phyloP scores from a whole-genome alignment of 306 rosid genomes.

The Glycine tomentella region DNA sequence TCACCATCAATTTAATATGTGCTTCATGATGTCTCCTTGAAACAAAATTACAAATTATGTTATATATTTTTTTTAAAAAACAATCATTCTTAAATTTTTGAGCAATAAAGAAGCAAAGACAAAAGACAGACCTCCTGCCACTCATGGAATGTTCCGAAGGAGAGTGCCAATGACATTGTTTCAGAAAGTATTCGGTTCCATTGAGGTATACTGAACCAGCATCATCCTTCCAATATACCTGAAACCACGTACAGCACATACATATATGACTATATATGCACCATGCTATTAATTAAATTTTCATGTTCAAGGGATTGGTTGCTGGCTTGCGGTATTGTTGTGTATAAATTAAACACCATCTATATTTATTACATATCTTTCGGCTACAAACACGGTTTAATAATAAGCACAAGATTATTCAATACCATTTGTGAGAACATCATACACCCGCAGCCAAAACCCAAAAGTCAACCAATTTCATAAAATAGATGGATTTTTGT shows the following conservation, averaged over 20 bases:
- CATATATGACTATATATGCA: neutral
- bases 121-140: slow-evolving; percentile 40
- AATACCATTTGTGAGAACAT: neutral
- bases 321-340: no score
- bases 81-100: neutral
- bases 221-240: slow-evolving; percentile 39
- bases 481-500: no score
- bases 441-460: no score
- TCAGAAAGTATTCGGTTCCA: slow-evolving; percentile 39
- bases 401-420: neutral
- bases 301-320: no score
- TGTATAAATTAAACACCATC: neutral
- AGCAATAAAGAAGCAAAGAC: neutral
- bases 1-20: neutral
- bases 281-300: no score
- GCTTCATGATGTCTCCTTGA: neutral
- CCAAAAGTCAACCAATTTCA: no score
- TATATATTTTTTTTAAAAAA: neutral
- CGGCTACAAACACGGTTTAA: neutral
- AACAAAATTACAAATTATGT: neutral
- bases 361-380: neutral
- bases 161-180: slow-evolving; percentile 44
- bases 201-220: slow-evolving; percentile 35
- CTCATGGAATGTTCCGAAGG: slow-evolving; percentile 43
- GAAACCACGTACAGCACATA: neutral